Conservation (phyloP, 2,329 filamentous ascomycete species). For the Exophiala dermatitidis region DNA sequence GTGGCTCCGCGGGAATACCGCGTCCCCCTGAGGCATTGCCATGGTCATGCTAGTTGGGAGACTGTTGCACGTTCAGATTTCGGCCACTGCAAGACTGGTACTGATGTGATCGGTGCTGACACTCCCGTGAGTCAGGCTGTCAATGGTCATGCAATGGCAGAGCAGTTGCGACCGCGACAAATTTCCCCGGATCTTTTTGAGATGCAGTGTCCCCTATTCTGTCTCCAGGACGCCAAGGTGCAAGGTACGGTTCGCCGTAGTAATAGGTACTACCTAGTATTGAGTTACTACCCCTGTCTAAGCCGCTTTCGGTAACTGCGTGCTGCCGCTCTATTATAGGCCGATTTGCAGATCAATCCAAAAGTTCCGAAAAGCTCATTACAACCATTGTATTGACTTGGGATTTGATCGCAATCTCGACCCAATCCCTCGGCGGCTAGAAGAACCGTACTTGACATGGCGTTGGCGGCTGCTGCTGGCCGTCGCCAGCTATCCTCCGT, state of each 20-base stretch:
- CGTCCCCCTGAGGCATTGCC: slow-evolving; percentile 36
- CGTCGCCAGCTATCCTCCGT: slow-evolving; percentile 20
- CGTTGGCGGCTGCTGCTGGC: slow-evolving; percentile 27
- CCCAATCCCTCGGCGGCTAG: not conserved
- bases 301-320: not conserved
- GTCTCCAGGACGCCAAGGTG: slow-evolving; percentile 13
- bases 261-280: not conserved
- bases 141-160: not conserved
- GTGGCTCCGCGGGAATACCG: slow-evolving; percentile 85
- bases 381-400: not conserved
- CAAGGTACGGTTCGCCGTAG: not conserved
- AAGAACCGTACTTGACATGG: slow-evolving; percentile 25
- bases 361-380: not conserved
- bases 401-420: not conserved
- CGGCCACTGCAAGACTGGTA: not conserved
- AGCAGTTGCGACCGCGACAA: slow-evolving; percentile 21
- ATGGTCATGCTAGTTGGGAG: slow-evolving; percentile 22
- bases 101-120: not conserved
- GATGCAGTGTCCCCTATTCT: slow-evolving; percentile 16
- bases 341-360: not conserved
- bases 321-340: not conserved
- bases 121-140: not conserved
- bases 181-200: slow-evolving; percentile 19
- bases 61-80: not conserved
- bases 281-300: not conserved